Conservation (phyloP, 805 yeast genomes). For the Candida sithepensis region DNA sequence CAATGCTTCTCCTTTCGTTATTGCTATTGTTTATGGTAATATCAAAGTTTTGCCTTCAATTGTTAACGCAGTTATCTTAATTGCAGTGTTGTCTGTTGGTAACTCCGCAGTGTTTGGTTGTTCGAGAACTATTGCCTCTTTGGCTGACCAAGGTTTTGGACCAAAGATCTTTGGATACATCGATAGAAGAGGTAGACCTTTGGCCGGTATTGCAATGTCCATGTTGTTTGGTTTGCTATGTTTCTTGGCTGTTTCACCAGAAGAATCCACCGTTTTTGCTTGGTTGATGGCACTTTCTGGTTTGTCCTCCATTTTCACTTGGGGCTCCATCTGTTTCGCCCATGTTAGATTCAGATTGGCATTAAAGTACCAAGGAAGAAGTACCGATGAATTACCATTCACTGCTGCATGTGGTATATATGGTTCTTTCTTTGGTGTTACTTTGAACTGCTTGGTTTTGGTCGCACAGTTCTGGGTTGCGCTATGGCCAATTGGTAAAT, state of each 20-base stretch:
- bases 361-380: slow-evolving; percentile 59
- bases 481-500: slow-evolving; percentile 56
- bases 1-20: slow-evolving; percentile 71
- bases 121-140: slow-evolving; percentile 62
- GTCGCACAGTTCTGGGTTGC: slow-evolving; percentile 81
- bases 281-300: slow-evolving; percentile 80
- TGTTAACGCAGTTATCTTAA: slow-evolving; percentile 67
- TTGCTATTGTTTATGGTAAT: slow-evolving; percentile 61
- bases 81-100: slow-evolving; percentile 71
- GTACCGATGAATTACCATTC: slow-evolving; percentile 60
- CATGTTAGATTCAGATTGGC: slow-evolving; percentile 70
- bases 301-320: slow-evolving; percentile 66
- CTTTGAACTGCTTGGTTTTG: slow-evolving; percentile 55
- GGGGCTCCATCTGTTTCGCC: slow-evolving; percentile 68
- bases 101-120: slow-evolving; percentile 71
- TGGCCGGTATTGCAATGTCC: slow-evolving; percentile 57
- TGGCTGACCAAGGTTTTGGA: slow-evolving; percentile 66
- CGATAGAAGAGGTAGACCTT: slow-evolving; percentile 74
- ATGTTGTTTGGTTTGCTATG: slow-evolving; percentile 53
- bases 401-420: slow-evolving; percentile 59
- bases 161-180: slow-evolving; percentile 62
- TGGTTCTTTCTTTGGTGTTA: slow-evolving; percentile 61
- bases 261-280: slow-evolving; percentile 52
- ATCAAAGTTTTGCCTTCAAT: slow-evolving; percentile 62
- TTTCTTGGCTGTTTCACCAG: slow-evolving; percentile 55